Conservation (phyloP, 2,329 filamentous ascomycete species). For the Eutypa lata region DNA sequence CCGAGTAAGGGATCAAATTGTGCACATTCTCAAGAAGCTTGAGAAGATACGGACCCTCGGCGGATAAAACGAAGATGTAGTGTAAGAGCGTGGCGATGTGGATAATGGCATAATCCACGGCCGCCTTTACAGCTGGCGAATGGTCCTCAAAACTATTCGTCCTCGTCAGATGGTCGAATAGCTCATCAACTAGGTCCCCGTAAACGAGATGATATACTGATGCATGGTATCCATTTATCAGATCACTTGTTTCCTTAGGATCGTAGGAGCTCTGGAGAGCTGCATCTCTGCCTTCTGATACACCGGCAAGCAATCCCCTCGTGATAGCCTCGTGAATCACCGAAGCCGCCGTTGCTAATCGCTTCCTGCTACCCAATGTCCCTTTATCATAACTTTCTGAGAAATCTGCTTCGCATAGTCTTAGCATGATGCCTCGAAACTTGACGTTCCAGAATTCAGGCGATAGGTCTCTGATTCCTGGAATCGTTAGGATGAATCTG, state of each 20-base stretch:
- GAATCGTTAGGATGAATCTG: slow-evolving; percentile 62
- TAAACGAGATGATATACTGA: slow-evolving; percentile 65
- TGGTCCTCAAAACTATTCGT: slow-evolving; percentile 63
- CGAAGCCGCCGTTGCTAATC: slow-evolving; percentile 68
- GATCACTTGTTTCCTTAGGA: slow-evolving; percentile 53
- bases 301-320: slow-evolving; percentile 63
- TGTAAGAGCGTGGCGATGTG: slow-evolving; percentile 73
- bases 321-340: slow-evolving; percentile 67
- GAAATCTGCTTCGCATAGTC: slow-evolving; percentile 64
- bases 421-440: slow-evolving; percentile 56
- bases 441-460: slow-evolving; percentile 64
- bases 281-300: slow-evolving; percentile 30
- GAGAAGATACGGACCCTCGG: slow-evolving; percentile 71
- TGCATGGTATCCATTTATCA: slow-evolving; percentile 64
- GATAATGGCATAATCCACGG: slow-evolving; percentile 52
- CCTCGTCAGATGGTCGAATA: slow-evolving; percentile 59
- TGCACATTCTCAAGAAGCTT: slow-evolving; percentile 69
- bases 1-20: slow-evolving; percentile 66
- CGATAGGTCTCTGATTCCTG: slow-evolving; percentile 62
- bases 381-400: slow-evolving; percentile 84
- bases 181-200: slow-evolving; percentile 61
- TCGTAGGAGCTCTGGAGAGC: slow-evolving; percentile 49
- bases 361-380: slow-evolving; percentile 69
- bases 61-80: slow-evolving; percentile 68
- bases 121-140: slow-evolving; percentile 58